Base-by-base conservation (phyloP, 495 filamentous ascomycete genomes). In the Penicillium samsonianum region DNA sequence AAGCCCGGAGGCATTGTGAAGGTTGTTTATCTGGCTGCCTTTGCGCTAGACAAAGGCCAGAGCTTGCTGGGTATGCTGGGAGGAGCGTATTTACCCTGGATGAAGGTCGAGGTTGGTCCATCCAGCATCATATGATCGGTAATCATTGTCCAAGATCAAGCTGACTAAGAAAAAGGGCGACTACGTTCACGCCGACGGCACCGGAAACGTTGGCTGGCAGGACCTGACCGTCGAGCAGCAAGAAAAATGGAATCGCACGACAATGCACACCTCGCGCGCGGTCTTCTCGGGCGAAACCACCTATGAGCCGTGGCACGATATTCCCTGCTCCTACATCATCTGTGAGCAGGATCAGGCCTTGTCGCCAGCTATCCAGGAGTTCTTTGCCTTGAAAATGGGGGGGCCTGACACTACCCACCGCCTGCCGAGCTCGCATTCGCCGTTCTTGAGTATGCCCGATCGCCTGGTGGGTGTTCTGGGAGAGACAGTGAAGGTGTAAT, bases 1-100 rank as follows among this genome's bases (percentile, higher is more conserved):
- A 65, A 74, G 33, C 12, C 55, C 0, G 75, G 75, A 23, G 79
- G 77, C 6, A 65, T 82, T 20, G 48, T 76, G 0, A 68, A 64
- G 9, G 57, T 81, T 1, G 58, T 79, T 4, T 79, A 78, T 46
- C 53, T 79, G n/a, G 59, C 61, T 20, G 73, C 73, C 6, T 72
- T 79, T 51, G 70, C 67, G 1, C 30, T 71, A 19, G 58, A 64
- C 12, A 64, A 70, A 26, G 71, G 72, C 6, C 50, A 64, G 46
- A 65, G 64, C 44, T 48, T 73, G 4, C 22, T 71, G 19, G 63
- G 61, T 16, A 62, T 62, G 7, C 51, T 70, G 16, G 68, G 69
- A 1, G 72, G 72, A 12, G 37, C 68, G 2, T 52, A 54, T 19
- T 48, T 67, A 38, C 63, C 67, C 0, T 72, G 64, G 58, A 69